A percentile compares a stretch with the other conserved stretches of the same genome.
These are phyloP conservation scores for Penicillium silybi DNA, from an alignment of 495 filamentous ascomycete species.

Conservation along the genomic window DNA sequence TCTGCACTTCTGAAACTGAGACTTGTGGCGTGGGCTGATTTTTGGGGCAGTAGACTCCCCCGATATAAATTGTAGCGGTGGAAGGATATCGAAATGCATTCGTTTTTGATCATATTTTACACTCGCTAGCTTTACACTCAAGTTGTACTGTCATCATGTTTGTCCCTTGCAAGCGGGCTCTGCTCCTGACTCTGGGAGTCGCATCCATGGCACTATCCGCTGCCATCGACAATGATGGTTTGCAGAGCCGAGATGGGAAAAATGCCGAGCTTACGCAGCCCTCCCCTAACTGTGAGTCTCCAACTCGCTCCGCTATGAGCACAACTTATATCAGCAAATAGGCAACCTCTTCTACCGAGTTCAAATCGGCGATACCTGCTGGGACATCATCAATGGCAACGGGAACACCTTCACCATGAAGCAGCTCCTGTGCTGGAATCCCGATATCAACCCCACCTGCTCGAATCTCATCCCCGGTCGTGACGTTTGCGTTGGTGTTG, in stretches of 20 bases:
- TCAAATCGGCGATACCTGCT: slow-evolving; percentile 24
- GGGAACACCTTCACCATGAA: slow-evolving; percentile 19
- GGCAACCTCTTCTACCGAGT: slow-evolving; percentile 18
- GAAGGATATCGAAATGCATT: not conserved
- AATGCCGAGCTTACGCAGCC: not conserved
- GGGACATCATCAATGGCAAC: slow-evolving; percentile 17
- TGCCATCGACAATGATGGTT: not conserved
- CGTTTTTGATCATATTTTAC: too few relatives aligned
- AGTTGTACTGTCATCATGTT: slow-evolving; percentile 9
- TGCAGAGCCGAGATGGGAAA: not conserved
- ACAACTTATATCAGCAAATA: not conserved
- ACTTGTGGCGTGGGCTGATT: not conserved
- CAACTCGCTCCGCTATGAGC: not conserved
- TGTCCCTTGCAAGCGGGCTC: not conserved
- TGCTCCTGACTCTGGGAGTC: slow-evolving; percentile 15
- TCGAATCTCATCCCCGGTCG: slow-evolving; percentile 26
- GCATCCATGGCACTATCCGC: slow-evolving; percentile 9
- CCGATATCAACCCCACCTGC: slow-evolving; percentile 24
- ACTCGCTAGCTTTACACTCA: not conserved
- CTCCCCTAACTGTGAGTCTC: slow-evolving; percentile 12
- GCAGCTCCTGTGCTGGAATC: slow-evolving; percentile 26
- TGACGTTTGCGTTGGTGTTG: slow-evolving; percentile 17
- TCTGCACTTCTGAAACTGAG: not conserved
- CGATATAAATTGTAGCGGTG: not conserved
- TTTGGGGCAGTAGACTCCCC: not conserved